Conservation (phyloP, 371 early-diverging fungal genomes). For the Batrachochytrium dendrobatidis region DNA sequence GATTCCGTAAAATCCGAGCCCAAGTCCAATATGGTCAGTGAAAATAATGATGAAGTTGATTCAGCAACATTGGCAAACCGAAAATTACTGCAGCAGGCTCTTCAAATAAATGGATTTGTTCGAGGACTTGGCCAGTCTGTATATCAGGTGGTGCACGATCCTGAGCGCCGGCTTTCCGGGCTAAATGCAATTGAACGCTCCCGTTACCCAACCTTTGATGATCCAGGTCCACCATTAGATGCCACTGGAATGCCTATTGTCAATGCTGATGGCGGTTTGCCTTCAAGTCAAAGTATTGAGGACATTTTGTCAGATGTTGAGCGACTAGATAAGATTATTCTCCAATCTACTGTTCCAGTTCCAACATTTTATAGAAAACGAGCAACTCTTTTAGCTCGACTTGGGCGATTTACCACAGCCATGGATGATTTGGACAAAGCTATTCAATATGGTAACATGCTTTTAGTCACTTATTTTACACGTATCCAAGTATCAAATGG, state of each 20-base stretch:
- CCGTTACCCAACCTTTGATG: conserved; percentile 34
- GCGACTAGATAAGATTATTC: conserved; percentile 24
- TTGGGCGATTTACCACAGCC: conserved; percentile 26
- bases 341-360: conserved; percentile 23
- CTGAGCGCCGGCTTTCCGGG: conserved; percentile 15
- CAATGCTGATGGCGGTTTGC: not conserved
- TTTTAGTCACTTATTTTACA: not conserved
- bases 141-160: conserved; percentile 27
- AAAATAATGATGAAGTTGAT: too few species aligned
- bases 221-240: conserved; percentile 18
- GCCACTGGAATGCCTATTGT: conserved; percentile 9
- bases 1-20: too few species aligned
- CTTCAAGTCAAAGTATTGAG: not conserved
- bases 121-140: conserved; percentile 17
- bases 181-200: conserved; percentile 24
- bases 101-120: conserved; percentile 4
- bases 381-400: conserved; percentile 27
- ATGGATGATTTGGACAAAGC: conserved; percentile 35
- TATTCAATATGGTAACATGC: conserved; percentile 30
- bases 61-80: too few species aligned
- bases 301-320: conserved; percentile 23
- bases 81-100: conserved; percentile 4
- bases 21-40: too few species aligned
- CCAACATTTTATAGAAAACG: conserved; percentile 33
- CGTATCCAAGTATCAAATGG: too few species aligned